Conservation (phyloP, 495 filamentous ascomycete genomes). For the Haplographium delicatum region DNA sequence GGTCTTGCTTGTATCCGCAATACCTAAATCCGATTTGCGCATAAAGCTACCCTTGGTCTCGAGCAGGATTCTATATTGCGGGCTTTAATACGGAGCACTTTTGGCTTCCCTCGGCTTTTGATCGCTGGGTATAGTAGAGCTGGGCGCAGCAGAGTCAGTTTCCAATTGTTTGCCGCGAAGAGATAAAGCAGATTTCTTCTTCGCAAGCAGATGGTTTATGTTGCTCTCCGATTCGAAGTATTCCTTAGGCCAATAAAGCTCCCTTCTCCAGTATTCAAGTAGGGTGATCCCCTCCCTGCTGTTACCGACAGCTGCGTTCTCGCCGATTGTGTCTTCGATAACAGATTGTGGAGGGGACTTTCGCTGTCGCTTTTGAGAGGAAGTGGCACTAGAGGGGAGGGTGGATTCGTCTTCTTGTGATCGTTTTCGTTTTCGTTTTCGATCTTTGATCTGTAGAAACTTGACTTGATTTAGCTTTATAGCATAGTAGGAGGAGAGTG, state of each 20-base stretch:
- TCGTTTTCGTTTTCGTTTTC: constrained; percentile 16
- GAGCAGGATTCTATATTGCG: constrained; percentile 31
- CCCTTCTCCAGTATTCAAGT: constrained; percentile 25
- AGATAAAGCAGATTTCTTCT: constrained; percentile 25
- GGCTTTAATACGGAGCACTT: constrained; percentile 34
- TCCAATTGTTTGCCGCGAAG: constrained; percentile 32
- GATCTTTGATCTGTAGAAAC: constrained; percentile 15
- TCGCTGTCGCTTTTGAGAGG: constrained; percentile 15
- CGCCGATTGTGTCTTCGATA: constrained; percentile 11
- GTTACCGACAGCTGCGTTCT: constrained; percentile 11
- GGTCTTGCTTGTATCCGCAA: not conserved
- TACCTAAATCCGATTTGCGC: constrained; percentile 25
- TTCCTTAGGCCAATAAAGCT: constrained; percentile 26
- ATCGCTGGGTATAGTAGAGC: constrained; percentile 34
- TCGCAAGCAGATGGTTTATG: constrained; percentile 26
- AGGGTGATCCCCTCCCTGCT: constrained; percentile 17
- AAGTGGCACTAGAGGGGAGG: constrained; percentile 4
- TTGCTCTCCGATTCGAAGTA: constrained; percentile 23
- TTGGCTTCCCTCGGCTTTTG: constrained; percentile 33
- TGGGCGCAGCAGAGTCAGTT: constrained; percentile 22
- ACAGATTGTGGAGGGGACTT: constrained; percentile 9
- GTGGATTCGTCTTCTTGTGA: constrained; percentile 15
- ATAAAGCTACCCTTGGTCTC: constrained; percentile 36
- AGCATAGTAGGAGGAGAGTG: constrained; percentile 18
- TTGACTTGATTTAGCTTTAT: constrained; percentile 25